Base-by-base conservation (phyloP, 176 grass and related monocot species). In the Eragrostis curvula region DNA sequence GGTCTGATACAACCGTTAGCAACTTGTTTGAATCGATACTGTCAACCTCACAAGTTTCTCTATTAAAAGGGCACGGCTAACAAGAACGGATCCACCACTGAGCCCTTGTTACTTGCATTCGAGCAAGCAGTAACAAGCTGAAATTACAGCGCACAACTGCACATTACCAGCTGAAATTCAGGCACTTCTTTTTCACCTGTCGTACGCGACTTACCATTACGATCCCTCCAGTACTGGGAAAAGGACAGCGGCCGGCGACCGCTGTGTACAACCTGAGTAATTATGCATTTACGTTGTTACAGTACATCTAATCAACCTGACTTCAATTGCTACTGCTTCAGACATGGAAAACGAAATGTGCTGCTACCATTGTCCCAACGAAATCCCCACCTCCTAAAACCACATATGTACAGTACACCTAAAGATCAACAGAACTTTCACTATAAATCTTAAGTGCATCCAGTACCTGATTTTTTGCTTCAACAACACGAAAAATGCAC, bases 21-120 rank as follows among this genome's bases (percentile, higher is more conserved):
- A 56, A 63, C 73, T 71, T 80, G 50, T 85, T 92, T 81, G 85
- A 92, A 89, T 79, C 48, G 68, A 32, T 68, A 86, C 43, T 42
- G 50, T 72, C 60, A 70, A 89, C 51, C 49, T 66, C 15, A 6
- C 23, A 79, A 55, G 24, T 65, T 79, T 79, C 20, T 73, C 7
- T 32, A 73, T 66, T 17, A 60, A 8, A 77, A 71, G 15, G 57
- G 77, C 78, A 56, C 78, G 12, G 27, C 0, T 69, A 24, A 65
- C 82, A 57, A 48, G 44, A 76, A 25, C 61, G 68, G 73, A 73
- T 86, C 84, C 53, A 63, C 49, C 46, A 8, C 24, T 57, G 6
- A n/a, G 7, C 48, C 27, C 24, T 36, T 36, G 20, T 28, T 41
- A 23, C 50, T 13, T 51, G 21, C 32, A 23, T 71, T 51, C 44